Evolutionary conservation across 2,329 filamentous ascomycete species (phyloP).

Genomic region (Stagonosporopsis chrysanthemi): DNA sequence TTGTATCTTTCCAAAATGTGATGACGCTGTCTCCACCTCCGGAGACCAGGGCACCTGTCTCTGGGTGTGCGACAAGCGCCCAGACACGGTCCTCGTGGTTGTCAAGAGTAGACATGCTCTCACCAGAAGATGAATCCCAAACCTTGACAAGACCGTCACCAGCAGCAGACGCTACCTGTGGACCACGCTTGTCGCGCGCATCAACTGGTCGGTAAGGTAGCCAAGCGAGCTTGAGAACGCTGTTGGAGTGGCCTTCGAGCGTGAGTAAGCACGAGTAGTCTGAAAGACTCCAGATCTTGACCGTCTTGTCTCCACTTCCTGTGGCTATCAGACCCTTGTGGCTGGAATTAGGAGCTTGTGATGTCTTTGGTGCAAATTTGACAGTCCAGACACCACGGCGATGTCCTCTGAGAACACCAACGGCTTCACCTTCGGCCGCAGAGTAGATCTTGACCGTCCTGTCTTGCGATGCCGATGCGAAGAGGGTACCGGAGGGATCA

Average conservation of each 20-base stretch:
- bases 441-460: constrained; percentile 98
- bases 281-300: constrained; percentile 91
- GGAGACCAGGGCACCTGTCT: constrained; percentile 78
- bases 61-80: constrained; percentile 76
- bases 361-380: constrained; percentile 81
- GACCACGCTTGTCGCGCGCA: constrained; percentile 61
- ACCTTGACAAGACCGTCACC: constrained; percentile 96
- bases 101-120: constrained; percentile 87
- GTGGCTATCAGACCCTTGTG: constrained; percentile 86
- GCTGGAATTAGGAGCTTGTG: constrained; percentile 65
- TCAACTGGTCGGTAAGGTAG: constrained; percentile 61
- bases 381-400: constrained; percentile 96
- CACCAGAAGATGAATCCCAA: constrained; percentile 87
- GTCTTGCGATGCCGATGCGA: constrained; percentile 96
- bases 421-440: constrained; percentile 83
- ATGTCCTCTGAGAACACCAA: constrained; percentile 91
- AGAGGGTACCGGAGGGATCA: constrained; percentile 76
- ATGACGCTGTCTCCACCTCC: constrained; percentile 92
- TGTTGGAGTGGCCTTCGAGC: constrained; percentile 96
- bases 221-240: constrained; percentile 93
- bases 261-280: constrained; percentile 94
- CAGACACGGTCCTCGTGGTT: constrained; percentile 97
- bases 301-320: constrained; percentile 92
- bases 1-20: constrained; percentile 96
- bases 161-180: constrained; percentile 84